A percentile compares a stretch with the other conserved stretches of the same genome.
phyloP scores from a whole-genome alignment of 1,284 basidiomycete species.

The Puccinia horiana region DNA sequence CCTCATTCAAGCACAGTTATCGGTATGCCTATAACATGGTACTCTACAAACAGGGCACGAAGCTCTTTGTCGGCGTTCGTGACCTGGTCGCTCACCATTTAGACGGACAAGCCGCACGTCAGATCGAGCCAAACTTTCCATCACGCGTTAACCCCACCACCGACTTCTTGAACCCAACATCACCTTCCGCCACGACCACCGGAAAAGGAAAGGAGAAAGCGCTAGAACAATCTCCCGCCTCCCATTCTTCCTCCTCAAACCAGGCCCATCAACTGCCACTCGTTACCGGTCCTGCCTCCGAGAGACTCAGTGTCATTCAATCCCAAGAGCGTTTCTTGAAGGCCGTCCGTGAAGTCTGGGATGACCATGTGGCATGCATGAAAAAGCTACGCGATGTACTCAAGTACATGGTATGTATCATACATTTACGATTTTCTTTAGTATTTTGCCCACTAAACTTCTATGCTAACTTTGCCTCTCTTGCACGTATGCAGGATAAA shows the following conservation, averaged over 20 bases:
- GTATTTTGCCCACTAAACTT: background rate
- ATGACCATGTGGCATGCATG: conserved; percentile 90
- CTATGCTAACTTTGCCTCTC: conserved; percentile 36
- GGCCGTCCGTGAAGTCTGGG: conserved; percentile 83
- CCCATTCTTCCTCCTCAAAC: conserved; percentile 32
- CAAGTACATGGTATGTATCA: conserved; percentile 82
- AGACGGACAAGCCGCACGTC: conserved; percentile 72
- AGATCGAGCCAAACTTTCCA: conserved; percentile 81
- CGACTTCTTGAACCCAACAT: conserved; percentile 58
- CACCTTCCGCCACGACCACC: conserved; percentile 36
- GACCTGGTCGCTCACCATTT: conserved; percentile 80
- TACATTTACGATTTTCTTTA: background rate
- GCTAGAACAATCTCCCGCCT: conserved; percentile 35
- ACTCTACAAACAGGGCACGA: conserved; percentile 78
- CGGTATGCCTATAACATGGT: conserved; percentile 93
- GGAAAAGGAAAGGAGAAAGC: conserved; percentile 53
- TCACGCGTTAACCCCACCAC: conserved; percentile 61
- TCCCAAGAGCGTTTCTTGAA: conserved; percentile 73
- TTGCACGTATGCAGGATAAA: conserved; percentile 72
- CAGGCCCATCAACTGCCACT: conserved; percentile 13
- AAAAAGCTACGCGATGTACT: conserved; percentile 83
- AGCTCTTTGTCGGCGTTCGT: conserved; percentile 83
- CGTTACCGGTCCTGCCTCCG: conserved; percentile 51
- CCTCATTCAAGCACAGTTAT: conserved; percentile 50
- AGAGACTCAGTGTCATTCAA: conserved; percentile 54